Percentiles rank a stretch among this genome's conserved stretches.
These are phyloP conservation scores for Sordariomycetes sp. DNA, from an alignment of 2,329 filamentous ascomycete genomes.

Conservation along the genomic window DNA sequence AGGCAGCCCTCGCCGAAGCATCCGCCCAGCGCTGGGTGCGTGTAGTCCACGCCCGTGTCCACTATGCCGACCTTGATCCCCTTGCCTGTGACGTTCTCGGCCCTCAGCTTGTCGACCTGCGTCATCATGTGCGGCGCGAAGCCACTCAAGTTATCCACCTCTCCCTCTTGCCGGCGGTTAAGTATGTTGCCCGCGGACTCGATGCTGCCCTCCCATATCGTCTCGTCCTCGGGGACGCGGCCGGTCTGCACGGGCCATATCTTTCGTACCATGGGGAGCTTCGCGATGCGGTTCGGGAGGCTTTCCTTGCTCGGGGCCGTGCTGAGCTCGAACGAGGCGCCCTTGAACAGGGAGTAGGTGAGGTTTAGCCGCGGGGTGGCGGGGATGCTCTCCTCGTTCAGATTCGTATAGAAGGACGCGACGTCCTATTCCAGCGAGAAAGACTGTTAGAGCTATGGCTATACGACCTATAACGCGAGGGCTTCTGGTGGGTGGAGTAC, in stretches of 20 bases:
- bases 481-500: neutral
- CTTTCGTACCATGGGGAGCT: conserved; percentile 16
- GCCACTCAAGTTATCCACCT: conserved; percentile 17
- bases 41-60: conserved; percentile 50
- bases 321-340: conserved; percentile 40
- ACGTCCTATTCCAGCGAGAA: neutral
- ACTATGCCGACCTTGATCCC: conserved; percentile 43
- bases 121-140: conserved; percentile 45
- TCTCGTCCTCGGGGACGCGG: conserved; percentile 36
- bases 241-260: conserved; percentile 30
- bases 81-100: conserved; percentile 34
- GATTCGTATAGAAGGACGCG: conserved; percentile 1
- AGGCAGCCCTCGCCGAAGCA: conserved; percentile 51
- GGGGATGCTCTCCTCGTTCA: conserved; percentile 12
- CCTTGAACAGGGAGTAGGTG: conserved; percentile 41
- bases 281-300: conserved; percentile 1
- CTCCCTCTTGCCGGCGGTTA: neutral
- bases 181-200: conserved; percentile 23
- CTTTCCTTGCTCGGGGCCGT: conserved; percentile 29
- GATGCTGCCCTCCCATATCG: conserved; percentile 29
- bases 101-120: conserved; percentile 41
- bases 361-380: conserved; percentile 32
- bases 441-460: neutral
- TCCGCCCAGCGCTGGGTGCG: conserved; percentile 51
- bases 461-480: too few species aligned